Percentiles rank a stretch among this genome's conserved stretches.
phyloP scores from a whole-genome alignment of 202 grass and related monocot genomes.

The Setaria italica region DNA sequence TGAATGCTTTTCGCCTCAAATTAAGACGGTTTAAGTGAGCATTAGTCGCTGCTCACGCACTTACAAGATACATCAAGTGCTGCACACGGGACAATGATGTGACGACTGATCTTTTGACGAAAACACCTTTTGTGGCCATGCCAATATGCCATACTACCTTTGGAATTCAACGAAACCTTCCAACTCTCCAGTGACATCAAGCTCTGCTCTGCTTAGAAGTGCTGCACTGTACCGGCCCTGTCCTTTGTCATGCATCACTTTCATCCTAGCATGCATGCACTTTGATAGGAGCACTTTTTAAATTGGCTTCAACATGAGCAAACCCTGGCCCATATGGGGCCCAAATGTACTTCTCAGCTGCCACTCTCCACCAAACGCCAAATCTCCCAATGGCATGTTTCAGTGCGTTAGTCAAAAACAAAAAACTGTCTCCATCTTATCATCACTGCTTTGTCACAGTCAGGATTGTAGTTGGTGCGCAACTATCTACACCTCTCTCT shows the following conservation, averaged over 20 bases:
- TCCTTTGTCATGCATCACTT: constrained; percentile 16
- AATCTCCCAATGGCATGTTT: neutral
- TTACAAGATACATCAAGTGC: constrained; percentile 1
- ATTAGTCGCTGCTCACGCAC: constrained; percentile 11
- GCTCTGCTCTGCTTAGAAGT: neutral
- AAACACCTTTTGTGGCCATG: constrained; percentile 14
- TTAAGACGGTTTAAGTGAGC: neutral
- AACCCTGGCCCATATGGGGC: constrained; percentile 2
- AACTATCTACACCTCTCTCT: constrained; percentile 31
- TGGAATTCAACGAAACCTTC: constrained; percentile 9
- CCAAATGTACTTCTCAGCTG: constrained; percentile 43
- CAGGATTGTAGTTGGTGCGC: constrained; percentile 43
- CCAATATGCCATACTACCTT: neutral
- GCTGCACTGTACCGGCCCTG: neutral
- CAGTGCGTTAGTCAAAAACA: constrained; percentile 49
- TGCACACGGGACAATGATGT: neutral
- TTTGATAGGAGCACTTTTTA: constrained; percentile 20
- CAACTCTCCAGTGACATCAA: constrained; percentile 24
- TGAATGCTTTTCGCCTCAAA: neutral
- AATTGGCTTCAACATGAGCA: constrained; percentile 28
- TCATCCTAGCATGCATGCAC: constrained; percentile 33
- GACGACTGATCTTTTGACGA: constrained; percentile 34
- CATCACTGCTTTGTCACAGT: constrained; percentile 38
- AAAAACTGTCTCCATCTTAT: constrained; percentile 53
- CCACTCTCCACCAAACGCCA: constrained; percentile 35